These are phyloP conservation scores for Bathelium albidoporum DNA, from an alignment of 495 filamentous ascomycete species.

Conservation along the genomic window DNA sequence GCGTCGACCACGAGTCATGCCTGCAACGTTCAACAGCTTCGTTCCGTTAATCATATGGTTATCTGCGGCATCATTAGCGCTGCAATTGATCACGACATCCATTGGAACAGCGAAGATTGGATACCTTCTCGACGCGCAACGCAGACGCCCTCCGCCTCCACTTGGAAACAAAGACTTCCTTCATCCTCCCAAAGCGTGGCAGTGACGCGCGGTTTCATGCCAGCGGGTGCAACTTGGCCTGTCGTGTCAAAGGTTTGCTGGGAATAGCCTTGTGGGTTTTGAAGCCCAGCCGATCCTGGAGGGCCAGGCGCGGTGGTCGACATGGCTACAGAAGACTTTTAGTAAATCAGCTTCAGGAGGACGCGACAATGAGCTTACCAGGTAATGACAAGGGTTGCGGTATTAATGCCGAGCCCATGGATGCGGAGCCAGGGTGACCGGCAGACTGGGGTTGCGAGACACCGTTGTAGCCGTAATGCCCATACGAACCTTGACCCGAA, in stretches of 20 bases:
- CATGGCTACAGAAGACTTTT: slow-evolving; percentile 18
- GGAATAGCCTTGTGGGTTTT: slow-evolving; percentile 17
- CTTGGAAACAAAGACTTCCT: slow-evolving; percentile 94
- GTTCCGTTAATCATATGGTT: slow-evolving; percentile 99
- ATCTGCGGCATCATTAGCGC: slow-evolving; percentile 43
- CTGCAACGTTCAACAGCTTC: slow-evolving; percentile 91
- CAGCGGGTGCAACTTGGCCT: slow-evolving; percentile 88
- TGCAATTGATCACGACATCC: not conserved
- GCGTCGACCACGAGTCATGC: slow-evolving; percentile 91
- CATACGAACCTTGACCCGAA: slow-evolving; percentile 51
- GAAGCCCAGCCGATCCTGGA: slow-evolving; percentile 19
- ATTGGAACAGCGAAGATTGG: slow-evolving; percentile 17
- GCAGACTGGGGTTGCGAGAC: slow-evolving; percentile 65
- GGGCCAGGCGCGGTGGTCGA: slow-evolving; percentile 10
- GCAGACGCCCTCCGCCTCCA: slow-evolving; percentile 92
- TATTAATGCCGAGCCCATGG: slow-evolving; percentile 44
- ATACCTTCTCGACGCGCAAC: slow-evolving; percentile 89
- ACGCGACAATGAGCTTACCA: slow-evolving; percentile 20
- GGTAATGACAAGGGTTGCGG: slow-evolving; percentile 23
- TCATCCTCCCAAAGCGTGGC: slow-evolving; percentile 98
- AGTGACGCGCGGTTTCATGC: slow-evolving; percentile 95
- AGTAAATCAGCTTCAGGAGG: not conserved
- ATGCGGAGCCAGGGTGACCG: slow-evolving; percentile 56
- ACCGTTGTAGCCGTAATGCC: slow-evolving; percentile 63
- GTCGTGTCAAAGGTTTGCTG: slow-evolving; percentile 69